Base-by-base conservation (phyloP, 2,329 filamentous ascomycete genomes). In the Monilinia fructigena region DNA sequence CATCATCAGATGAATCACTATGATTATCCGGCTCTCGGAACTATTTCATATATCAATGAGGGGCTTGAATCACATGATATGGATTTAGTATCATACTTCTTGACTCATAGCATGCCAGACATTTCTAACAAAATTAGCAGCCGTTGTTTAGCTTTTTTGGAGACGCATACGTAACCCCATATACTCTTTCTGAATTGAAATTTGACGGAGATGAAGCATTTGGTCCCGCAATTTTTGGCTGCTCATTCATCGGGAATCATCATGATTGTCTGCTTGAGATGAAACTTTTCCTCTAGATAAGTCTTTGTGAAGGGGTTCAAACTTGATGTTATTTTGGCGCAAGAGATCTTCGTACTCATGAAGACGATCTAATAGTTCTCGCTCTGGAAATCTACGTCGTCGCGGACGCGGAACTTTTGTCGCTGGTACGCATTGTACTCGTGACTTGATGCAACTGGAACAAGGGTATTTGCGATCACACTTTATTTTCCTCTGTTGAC, bases 401-500 rank as follows among this genome's bases (percentile, higher is more conserved):
- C 93, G 90, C 28, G 88, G 78, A 52, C 86, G 80, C 75, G 87
- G 80, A 74, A 86, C 77, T 71, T 86, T 79, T 73, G 85, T 79
- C 70, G 84, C 77, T 10, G 88, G 84, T 48, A 82, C 81, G 74
- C 87, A 92, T 70, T 90, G 84, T 42, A 83, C 83, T 28, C 81
- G 78, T 63, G 85, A 82, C 76, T 85, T 88, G 74, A 86, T 79
- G 74, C 89, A 92, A 77, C 89, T 89, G 72, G 83, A 81, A 74
- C 90, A 92, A 20, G 89, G 89, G 76, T 87, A 87, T 71, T 83
- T 85, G 77, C 89, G 89, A 76, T 92, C 87, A 77, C 90, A 92
- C 68, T 87, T 87, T 53, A 92, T 84, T 76, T 92, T 92, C 68
- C 89, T 86, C 75, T 90, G 89, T 75, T 93, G 89, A 74, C 91